These are phyloP conservation scores for Pichia phayaonensis DNA, from an alignment of 805 yeast species.

Conservation along the genomic window DNA sequence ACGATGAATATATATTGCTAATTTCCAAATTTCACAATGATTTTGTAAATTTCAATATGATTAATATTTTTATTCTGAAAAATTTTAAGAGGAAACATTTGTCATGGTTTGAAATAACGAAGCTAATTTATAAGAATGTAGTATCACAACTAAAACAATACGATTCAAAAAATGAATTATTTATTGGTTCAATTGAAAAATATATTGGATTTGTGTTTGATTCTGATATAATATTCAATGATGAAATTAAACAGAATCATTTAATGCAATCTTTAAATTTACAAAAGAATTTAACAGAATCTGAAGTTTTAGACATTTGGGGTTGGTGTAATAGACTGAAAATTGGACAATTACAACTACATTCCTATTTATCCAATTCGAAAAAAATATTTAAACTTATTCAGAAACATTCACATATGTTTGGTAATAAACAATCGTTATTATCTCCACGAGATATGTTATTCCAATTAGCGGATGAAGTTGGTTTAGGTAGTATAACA, in stretches of 20 bases:
- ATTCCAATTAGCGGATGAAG: constrained; percentile 2
- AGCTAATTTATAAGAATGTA: background rate
- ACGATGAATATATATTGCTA: constrained; percentile 1
- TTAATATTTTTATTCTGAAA: constrained; percentile 4
- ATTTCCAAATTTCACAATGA: background rate
- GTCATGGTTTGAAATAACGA: constrained; percentile 4
- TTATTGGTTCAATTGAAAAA: constrained; percentile 6
- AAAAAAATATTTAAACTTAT: constrained; percentile 1
- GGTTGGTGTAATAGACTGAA: background rate
- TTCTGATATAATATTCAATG: constrained; percentile 2
- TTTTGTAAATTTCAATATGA: constrained; percentile 6
- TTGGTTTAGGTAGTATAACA: background rate
- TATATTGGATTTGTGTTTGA: constrained; percentile 7
- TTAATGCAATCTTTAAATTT: background rate
- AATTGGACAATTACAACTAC: constrained; percentile 4
- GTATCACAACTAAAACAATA: background rate
- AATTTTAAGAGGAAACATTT: constrained; percentile 4
- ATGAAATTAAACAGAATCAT: background rate
- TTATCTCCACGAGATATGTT: constrained; percentile 5
- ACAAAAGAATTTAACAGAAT: background rate
- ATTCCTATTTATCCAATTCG: constrained; percentile 4
- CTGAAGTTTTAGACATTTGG: constrained; percentile 7
- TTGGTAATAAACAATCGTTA: background rate
- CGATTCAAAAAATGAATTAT: constrained; percentile 1
- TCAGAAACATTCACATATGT: background rate